phyloP scores from a whole-genome alignment of 305 asterid species.

The Fraxinus ornus region DNA sequence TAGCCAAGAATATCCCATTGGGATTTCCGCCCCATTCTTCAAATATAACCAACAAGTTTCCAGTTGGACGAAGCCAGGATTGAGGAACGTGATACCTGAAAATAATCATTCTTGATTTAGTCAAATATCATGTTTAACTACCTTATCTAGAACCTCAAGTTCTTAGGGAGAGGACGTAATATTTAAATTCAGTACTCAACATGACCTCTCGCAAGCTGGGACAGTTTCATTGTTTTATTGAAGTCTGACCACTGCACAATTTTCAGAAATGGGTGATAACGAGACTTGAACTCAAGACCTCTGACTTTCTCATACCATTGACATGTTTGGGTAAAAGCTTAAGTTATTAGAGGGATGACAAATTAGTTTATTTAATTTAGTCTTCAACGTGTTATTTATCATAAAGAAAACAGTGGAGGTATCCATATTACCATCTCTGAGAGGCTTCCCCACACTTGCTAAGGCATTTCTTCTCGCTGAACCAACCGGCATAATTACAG shows the following conservation, averaged over 20 bases:
- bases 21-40: slow-evolving; percentile 99
- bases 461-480: slow-evolving; percentile 84
- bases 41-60: slow-evolving; percentile 74
- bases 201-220: not conserved
- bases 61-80: slow-evolving; percentile 76
- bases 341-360: not conserved
- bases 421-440: slow-evolving; percentile 70
- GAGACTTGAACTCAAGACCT: not conserved
- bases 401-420: not conserved
- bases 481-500: slow-evolving; percentile 84
- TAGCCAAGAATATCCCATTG: slow-evolving; percentile 57
- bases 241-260: not conserved
- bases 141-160: not conserved
- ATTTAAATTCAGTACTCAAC: not conserved
- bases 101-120: slow-evolving; percentile 7
- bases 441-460: slow-evolving; percentile 90
- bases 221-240: not conserved
- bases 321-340: not conserved
- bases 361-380: not conserved
- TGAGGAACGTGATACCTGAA: slow-evolving; percentile 92
- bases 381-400: not conserved
- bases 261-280: not conserved
- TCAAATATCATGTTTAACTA: slow-evolving; percentile 6
- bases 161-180: not conserved
- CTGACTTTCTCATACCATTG: not conserved